These are phyloP conservation scores for Clavariopsis aquatica DNA, from an alignment of 495 filamentous ascomycete genomes.

Conservation along the genomic window DNA sequence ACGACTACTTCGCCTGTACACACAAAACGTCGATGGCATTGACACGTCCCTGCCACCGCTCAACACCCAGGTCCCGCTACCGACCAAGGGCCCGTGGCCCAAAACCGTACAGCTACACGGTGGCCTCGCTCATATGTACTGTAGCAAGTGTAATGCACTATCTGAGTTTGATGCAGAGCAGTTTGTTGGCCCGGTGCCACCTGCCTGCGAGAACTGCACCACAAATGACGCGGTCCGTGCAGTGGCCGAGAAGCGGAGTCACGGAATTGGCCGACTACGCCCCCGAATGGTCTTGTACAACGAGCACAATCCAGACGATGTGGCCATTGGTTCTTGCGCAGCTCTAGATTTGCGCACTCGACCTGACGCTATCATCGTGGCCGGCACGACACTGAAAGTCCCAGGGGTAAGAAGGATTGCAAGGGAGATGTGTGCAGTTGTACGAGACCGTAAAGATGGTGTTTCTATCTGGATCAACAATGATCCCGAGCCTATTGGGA, in stretches of 20 bases:
- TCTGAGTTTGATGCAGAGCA: conserved; percentile 72
- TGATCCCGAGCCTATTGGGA: conserved; percentile 73
- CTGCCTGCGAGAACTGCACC: conserved; percentile 75
- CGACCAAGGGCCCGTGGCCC: conserved; percentile 85
- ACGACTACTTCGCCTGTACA: conserved; percentile 88
- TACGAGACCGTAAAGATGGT: conserved; percentile 79
- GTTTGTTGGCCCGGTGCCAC: conserved; percentile 81
- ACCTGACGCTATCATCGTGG: conserved; percentile 90
- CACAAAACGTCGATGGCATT: conserved; percentile 93
- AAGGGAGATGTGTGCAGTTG: conserved; percentile 81
- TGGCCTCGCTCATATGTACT: conserved; percentile 92
- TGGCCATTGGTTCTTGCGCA: conserved; percentile 89
- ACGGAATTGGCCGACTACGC: conserved; percentile 86
- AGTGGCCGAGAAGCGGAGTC: conserved; percentile 84
- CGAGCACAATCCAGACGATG: conserved; percentile 92
- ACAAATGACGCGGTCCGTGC: conserved; percentile 73
- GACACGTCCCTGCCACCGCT: conserved; percentile 83
- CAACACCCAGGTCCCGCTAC: conserved; percentile 71
- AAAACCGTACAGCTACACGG: conserved; percentile 92
- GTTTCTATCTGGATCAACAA: conserved; percentile 93
- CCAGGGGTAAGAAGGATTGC: conserved; percentile 83
- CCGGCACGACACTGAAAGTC: conserved; percentile 92
- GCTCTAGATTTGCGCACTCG: conserved; percentile 77
- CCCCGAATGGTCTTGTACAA: conserved; percentile 97
- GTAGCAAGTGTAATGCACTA: conserved; percentile 82